Conservation (phyloP, 305 asterid genomes). For the Rubia balearica region DNA sequence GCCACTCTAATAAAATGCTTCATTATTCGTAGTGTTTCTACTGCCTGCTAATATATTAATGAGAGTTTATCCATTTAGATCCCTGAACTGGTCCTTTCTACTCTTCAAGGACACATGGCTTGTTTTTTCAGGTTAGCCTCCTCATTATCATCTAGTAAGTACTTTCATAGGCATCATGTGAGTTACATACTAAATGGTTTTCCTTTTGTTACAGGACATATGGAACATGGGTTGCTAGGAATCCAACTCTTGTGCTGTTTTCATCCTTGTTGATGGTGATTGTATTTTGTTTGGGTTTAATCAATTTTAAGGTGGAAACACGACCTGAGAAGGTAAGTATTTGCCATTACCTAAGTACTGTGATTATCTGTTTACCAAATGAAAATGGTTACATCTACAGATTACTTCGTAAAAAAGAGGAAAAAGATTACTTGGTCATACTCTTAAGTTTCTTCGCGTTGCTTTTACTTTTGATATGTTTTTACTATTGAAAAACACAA, state of each 20-base stretch:
- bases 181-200: conserved; percentile 12
- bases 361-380: conserved; percentile 12
- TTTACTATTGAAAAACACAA: background rate
- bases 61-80: conserved; percentile 30
- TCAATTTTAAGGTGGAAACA: conserved; percentile 90
- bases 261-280: conserved; percentile 66
- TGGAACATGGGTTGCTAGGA: conserved; percentile 98
- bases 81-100: conserved; percentile 73
- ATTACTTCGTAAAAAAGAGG: background rate
- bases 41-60: conserved; percentile 2
- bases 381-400: conserved; percentile 20
- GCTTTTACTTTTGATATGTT: background rate
- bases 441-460: background rate
- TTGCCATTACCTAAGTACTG: conserved; percentile 25
- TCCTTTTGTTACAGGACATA: conserved; percentile 62
- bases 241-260: conserved; percentile 75
- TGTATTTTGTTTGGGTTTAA: conserved; percentile 80
- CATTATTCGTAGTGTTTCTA: conserved; percentile 2
- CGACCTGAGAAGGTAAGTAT: conserved; percentile 84
- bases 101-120: conserved; percentile 90
- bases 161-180: conserved; percentile 7
- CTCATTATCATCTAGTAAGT: conserved; percentile 26
- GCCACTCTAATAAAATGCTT: background rate
- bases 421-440: background rate
- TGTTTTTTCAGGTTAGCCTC: conserved; percentile 63